A percentile compares a stretch with the other conserved stretches of the same genome.
phyloP scores from a whole-genome alignment of 208 protist genomes.

The Leptomonas seymouri region DNA sequence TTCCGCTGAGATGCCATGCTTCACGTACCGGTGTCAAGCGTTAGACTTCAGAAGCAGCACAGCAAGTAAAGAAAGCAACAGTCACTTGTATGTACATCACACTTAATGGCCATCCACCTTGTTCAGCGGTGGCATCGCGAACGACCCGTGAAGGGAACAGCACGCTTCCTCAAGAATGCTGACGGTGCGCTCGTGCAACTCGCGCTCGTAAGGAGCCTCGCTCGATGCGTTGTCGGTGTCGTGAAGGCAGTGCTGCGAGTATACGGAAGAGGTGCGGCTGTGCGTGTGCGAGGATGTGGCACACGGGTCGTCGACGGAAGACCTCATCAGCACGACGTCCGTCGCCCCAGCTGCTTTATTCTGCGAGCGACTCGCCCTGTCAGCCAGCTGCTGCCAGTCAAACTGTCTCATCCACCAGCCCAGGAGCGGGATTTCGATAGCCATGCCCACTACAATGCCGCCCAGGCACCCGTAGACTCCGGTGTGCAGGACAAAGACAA shows the following conservation, averaged over 20 bases:
- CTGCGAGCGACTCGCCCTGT: conserved; percentile 27
- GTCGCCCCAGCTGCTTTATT: conserved; percentile 9
- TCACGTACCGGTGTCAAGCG: too few species aligned
- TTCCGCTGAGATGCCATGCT: too few species aligned
- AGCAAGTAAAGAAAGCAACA: neutral
- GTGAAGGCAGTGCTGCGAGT: conserved; percentile 2
- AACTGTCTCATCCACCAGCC: conserved; percentile 49
- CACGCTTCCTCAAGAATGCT: conserved; percentile 34
- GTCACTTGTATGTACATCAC: too few species aligned
- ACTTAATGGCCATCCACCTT: neutral
- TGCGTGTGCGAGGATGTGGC: conserved; percentile 1
- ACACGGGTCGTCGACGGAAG: neutral
- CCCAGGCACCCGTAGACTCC: conserved; percentile 58
- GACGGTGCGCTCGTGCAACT: conserved; percentile 30
- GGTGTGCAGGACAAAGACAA: conserved; percentile 48
- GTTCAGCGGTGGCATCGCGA: conserved; percentile 17
- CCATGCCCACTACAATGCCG: conserved; percentile 56
- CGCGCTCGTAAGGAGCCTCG: conserved; percentile 13
- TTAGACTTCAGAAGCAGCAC: neutral
- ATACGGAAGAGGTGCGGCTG: conserved; percentile 17
- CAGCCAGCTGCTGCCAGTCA: conserved; percentile 54
- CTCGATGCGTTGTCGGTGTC: neutral
- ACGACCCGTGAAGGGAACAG: conserved; percentile 31
- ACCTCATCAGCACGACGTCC: conserved; percentile 23
- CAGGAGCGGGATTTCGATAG: conserved; percentile 60